A percentile compares a stretch with the other conserved stretches of the same genome.
These are phyloP conservation scores for Myxozyma vanderwaltii DNA, from an alignment of 805 yeast genomes.

Conservation along the genomic window DNA sequence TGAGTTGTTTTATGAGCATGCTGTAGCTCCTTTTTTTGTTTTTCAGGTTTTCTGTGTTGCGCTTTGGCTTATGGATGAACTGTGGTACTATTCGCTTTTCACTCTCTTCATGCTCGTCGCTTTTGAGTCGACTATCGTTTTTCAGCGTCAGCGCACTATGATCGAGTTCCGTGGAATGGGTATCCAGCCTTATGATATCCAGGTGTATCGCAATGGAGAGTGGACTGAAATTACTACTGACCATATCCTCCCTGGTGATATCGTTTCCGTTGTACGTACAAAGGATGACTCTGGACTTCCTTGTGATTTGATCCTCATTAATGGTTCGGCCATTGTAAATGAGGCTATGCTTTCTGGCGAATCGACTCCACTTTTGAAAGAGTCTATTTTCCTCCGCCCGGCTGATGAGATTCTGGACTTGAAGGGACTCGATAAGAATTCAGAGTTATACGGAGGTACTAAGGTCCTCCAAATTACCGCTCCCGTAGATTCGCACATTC, in stretches of 20 bases:
- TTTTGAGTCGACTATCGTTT: conserved; percentile 92
- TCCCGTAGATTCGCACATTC: conserved; percentile 49
- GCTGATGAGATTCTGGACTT: conserved; percentile 64
- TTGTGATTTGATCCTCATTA: conserved; percentile 83
- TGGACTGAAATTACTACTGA: conserved; percentile 75
- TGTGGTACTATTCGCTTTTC: conserved; percentile 93
- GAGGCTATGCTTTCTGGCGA: conserved; percentile 99
- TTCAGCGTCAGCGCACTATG: conserved; percentile 93
- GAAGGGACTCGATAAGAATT: conserved; percentile 85
- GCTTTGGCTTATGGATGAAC: conserved; percentile 93
- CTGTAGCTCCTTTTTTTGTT: conserved; percentile 96
- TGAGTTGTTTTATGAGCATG: conserved; percentile 94
- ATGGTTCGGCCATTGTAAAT: conserved; percentile 92
- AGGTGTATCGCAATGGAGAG: conserved; percentile 65
- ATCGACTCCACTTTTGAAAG: conserved; percentile 94
- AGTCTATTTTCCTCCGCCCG: conserved; percentile 84
- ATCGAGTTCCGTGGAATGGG: conserved; percentile 97
- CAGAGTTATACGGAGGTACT: conserved; percentile 93
- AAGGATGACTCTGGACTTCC: conserved; percentile 91
- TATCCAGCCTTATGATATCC: conserved; percentile 81
- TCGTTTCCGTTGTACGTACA: conserved; percentile 67
- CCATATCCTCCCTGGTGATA: conserved; percentile 85
- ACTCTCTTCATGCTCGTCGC: conserved; percentile 88
- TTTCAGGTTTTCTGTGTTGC: conserved; percentile 96
- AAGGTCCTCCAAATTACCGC: conserved; percentile 78